phyloP scores from a whole-genome alignment of 148 eudicot species.

The Rhododendron molle region DNA sequence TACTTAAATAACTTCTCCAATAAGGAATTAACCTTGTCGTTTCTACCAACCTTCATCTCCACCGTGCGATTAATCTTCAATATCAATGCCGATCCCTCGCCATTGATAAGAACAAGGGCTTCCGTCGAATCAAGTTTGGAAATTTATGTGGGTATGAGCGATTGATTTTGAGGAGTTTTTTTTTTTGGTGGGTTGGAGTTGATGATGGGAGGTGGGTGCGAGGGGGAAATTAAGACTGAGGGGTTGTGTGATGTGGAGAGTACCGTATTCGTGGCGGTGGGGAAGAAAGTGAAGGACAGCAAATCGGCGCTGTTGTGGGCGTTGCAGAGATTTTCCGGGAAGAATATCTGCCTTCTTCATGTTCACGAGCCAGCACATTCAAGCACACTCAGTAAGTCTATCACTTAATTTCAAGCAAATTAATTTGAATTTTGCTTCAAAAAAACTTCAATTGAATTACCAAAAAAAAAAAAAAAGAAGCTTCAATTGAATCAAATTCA shows the following conservation, averaged over 20 bases:
- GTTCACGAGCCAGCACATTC: constrained; percentile 63
- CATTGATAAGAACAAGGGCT: constrained; percentile 1
- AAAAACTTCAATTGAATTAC: not conserved
- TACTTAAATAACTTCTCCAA: not conserved
- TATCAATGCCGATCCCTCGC: not conserved
- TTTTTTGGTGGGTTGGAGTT: constrained; percentile 7
- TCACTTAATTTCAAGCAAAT: not conserved
- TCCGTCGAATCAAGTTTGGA: not conserved
- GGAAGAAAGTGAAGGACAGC: constrained; percentile 56
- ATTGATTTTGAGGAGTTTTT: not conserved
- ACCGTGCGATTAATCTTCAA: not conserved
- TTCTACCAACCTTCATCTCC: not conserved
- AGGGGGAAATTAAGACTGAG: constrained; percentile 12
- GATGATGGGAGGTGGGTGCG: constrained; percentile 49
- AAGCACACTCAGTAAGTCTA: constrained; percentile 43
- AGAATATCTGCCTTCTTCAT: constrained; percentile 59
- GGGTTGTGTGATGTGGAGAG: constrained; percentile 42
- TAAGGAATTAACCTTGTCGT: not conserved
- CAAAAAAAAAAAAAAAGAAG: too few species aligned
- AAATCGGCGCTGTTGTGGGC: constrained; percentile 69
- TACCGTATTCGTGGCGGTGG: constrained; percentile 78
- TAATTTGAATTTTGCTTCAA: not conserved
- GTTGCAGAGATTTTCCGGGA: constrained; percentile 39
- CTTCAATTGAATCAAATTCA: not conserved
- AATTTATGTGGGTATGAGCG: not conserved